These are phyloP conservation scores for Beta corolliflora DNA, from an alignment of 179 eudicot species.

Conservation along the genomic window DNA sequence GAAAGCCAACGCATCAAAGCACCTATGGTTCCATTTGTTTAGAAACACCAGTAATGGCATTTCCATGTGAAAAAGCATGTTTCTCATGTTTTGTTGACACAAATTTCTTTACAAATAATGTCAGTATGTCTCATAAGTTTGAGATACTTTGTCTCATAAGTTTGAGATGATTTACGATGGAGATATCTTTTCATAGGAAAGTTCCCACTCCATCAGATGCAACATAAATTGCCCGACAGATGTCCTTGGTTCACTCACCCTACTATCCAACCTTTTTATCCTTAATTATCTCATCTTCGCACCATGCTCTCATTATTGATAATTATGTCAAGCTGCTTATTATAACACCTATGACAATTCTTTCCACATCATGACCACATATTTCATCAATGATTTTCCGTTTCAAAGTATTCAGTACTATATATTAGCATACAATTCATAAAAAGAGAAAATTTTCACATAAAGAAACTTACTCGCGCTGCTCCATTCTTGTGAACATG, in stretches of 20 bases:
- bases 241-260: not conserved
- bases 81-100: not conserved
- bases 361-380: not conserved
- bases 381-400: not conserved
- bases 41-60: not conserved
- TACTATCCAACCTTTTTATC: not conserved
- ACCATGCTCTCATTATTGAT: not conserved
- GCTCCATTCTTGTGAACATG: slow-evolving; percentile 78
- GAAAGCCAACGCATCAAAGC: not conserved
- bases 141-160: not conserved
- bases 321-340: not conserved
- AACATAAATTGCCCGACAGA: not conserved
- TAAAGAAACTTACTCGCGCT: slow-evolving; percentile 67
- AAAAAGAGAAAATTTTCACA: not conserved
- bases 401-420: not conserved
- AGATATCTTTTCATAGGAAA: not conserved
- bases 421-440: not conserved
- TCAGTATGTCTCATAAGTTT: not conserved
- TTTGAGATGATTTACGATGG: not conserved
- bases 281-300: not conserved
- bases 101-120: not conserved
- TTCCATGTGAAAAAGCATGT: not conserved
- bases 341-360: not conserved
- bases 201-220: not conserved
- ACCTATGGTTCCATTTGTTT: not conserved